A percentile compares a stretch with the other conserved stretches of the same genome.
These are phyloP conservation scores for Santalum album DNA, from an alignment of 164 flowering plant genomes.

Conservation along the genomic window DNA sequence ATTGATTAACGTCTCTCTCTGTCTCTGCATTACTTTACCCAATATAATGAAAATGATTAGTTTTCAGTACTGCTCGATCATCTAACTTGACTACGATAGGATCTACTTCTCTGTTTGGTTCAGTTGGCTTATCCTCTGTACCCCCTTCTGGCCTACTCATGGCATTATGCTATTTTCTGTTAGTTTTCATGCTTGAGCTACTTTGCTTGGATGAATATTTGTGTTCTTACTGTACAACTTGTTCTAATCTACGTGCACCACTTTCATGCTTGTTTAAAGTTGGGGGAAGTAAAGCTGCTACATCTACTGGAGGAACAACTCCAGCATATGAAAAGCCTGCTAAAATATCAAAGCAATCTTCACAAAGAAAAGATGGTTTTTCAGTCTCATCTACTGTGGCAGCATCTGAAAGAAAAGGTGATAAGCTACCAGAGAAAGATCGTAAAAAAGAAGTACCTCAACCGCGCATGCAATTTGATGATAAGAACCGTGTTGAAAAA, in stretches of 20 bases:
- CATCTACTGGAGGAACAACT: constrained; percentile 23
- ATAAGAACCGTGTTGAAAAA: constrained; percentile 72
- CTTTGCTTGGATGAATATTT: too few species aligned
- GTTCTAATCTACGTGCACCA: background rate
- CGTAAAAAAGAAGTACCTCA: constrained; percentile 78
- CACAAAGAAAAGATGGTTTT: constrained; percentile 41
- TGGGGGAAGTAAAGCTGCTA: constrained; percentile 36
- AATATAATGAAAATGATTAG: too few species aligned
- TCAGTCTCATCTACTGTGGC: constrained; percentile 28
- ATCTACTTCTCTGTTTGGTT: too few species aligned
- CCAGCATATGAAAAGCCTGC: constrained; percentile 37
- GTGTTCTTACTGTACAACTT: background rate
- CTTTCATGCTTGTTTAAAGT: constrained; percentile 16
- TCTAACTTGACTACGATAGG: too few species aligned
- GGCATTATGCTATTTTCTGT: too few species aligned
- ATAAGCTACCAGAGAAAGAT: constrained; percentile 66
- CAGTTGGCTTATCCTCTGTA: too few species aligned
- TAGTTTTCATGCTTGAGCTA: too few species aligned
- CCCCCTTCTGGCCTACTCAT: too few species aligned
- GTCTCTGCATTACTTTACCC: too few species aligned
- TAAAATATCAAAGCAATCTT: constrained; percentile 39
- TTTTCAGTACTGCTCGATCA: too few species aligned
- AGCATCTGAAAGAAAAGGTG: constrained; percentile 49
- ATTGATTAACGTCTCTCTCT: too few species aligned
- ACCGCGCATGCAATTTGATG: constrained; percentile 80